A percentile compares a stretch with the other conserved stretches of the same genome.
phyloP scores from a whole-genome alignment of 225 moss, liverwort and hornwort species.

The Pleurozium schreberi region DNA sequence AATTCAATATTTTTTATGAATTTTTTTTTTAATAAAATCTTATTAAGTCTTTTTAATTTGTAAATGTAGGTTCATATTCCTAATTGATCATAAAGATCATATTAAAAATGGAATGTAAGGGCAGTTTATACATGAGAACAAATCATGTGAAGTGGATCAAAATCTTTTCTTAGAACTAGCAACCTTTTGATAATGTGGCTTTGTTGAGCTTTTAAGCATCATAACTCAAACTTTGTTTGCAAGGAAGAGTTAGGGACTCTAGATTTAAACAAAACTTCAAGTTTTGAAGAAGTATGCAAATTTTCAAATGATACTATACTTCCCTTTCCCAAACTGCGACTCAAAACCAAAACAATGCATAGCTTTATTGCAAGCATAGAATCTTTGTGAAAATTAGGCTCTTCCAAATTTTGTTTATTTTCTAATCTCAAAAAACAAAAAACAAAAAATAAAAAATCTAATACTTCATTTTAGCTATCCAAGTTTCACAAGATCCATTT shows the following conservation, averaged over 20 bases:
- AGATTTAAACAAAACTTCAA: background rate
- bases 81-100: no score
- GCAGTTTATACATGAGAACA: no score
- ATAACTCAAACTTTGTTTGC: background rate
- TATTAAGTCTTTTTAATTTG: no score
- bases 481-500: background rate
- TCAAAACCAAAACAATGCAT: background rate
- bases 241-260: background rate
- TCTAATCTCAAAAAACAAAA: background rate
- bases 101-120: no score
- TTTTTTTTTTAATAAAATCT: no score
- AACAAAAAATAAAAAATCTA: background rate
- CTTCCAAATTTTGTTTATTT: background rate
- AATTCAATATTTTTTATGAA: no score
- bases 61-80: no score
- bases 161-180: rapidly evolving
- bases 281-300: background rate
- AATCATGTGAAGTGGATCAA: background rate
- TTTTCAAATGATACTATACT: background rate
- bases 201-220: rapidly evolving
- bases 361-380: rapidly evolving
- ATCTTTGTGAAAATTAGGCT: background rate
- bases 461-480: background rate
- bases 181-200: background rate
- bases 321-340: background rate